Evolutionary conservation across 352 stramenopile species (phyloP).

Genomic region (Plasmopara viticola): DNA sequence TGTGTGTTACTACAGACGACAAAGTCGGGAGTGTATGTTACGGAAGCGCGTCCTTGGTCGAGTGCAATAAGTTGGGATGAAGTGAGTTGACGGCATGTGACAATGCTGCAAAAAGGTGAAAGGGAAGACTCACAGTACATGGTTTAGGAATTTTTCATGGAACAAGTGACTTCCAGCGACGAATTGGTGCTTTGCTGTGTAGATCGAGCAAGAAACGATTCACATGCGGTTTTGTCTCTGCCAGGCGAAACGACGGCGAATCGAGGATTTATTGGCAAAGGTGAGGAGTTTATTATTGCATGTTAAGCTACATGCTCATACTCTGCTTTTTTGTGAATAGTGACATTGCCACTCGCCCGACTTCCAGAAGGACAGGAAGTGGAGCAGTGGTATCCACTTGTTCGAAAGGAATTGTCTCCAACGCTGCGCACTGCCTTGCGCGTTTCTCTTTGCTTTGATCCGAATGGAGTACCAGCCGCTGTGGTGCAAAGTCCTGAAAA

Average conservation of each 20-base stretch:
- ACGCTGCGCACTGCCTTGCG: conserved; percentile 57
- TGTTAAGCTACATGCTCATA: no score
- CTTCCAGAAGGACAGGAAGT: conserved; percentile 74
- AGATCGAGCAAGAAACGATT: conserved; percentile 50
- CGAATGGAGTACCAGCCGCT: conserved; percentile 13
- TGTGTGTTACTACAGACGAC: conserved; percentile 41
- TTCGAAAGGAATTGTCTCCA: conserved; percentile 37
- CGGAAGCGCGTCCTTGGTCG: conserved; percentile 34
- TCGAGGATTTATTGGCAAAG: conserved; percentile 72
- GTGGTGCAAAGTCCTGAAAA: conserved; percentile 15
- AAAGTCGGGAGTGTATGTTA: conserved; percentile 29
- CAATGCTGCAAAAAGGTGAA: background rate
- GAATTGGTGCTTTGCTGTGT: conserved; percentile 67
- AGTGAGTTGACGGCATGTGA: background rate
- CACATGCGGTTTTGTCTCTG: conserved; percentile 33
- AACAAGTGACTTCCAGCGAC: conserved; percentile 54
- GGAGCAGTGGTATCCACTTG: conserved; percentile 80
- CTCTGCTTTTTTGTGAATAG: conserved; percentile 2
- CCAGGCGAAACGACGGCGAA: conserved; percentile 38
- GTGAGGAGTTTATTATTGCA: conserved; percentile 15
- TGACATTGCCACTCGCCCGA: conserved; percentile 46
- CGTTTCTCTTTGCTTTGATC: conserved; percentile 65
- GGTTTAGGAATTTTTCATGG: conserved; percentile 62
- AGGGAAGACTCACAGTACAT: background rate
- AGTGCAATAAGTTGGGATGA: conserved; percentile 41